Percentiles rank a stretch among this genome's conserved stretches.
Evolutionary conservation across 75 land plant genomes (phyloP).

Genomic region (Gnetum montanum): DNA sequence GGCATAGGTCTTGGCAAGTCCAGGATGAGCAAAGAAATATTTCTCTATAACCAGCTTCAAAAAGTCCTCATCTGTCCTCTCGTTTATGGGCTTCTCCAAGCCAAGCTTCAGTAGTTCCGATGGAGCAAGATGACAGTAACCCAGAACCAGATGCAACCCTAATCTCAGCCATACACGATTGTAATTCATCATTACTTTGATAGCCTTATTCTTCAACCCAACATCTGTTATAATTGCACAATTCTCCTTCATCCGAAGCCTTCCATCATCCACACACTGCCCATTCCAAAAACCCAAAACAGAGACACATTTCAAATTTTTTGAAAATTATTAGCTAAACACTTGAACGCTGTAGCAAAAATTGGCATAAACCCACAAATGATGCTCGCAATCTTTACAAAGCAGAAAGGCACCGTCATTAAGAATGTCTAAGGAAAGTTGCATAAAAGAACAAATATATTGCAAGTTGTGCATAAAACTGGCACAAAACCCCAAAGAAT

Average conservation of each 20-base stretch:
- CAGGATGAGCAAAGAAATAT: constrained; percentile 64
- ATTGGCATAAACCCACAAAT: no score
- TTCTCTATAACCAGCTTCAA: constrained; percentile 61
- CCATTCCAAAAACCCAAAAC: no score
- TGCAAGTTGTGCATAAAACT: no score
- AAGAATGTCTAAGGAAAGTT: no score
- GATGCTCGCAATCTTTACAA: no score
- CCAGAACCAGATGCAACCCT: constrained; percentile 66
- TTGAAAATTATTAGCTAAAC: no score
- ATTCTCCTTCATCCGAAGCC: constrained; percentile 70
- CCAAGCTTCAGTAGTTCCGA: background rate
- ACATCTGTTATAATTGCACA: constrained; percentile 72
- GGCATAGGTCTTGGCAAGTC: constrained; percentile 64
- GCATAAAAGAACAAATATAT: no score
- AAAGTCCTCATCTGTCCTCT: constrained; percentile 29
- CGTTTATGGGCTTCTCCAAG: constrained; percentile 5
- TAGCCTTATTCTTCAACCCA: constrained; percentile 56
- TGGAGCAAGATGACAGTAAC: constrained; percentile 38
- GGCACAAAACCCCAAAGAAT: no score
- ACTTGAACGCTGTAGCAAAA: no score
- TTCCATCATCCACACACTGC: constrained; percentile 86
- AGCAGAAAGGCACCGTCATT: no score
- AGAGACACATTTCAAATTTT: no score
- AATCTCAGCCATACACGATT: constrained; percentile 66
- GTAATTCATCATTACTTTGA: constrained; percentile 51